Evolutionary conservation across 2,329 filamentous ascomycete species (phyloP), one percentile per base, ranked within the genome.

Genomic region (Botrytis fragariae): DNA sequence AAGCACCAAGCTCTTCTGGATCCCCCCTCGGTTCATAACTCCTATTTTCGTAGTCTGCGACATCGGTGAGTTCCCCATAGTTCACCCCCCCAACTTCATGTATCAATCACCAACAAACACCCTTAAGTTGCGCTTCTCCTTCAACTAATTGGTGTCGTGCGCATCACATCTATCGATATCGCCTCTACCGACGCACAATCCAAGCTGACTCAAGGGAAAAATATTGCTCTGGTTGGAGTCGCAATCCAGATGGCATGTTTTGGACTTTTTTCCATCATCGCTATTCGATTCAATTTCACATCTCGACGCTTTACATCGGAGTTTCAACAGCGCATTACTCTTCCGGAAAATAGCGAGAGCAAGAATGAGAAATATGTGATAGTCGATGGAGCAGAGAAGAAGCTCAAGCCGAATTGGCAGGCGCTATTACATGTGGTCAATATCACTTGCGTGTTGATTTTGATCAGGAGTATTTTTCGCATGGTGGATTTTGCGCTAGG

Each of bases 1-100:
- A 51, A 51, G 22, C 10, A 51, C 22, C 48, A 51, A n/a, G 48
- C 48, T 51, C 4, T 10, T 51, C 48, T 51, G 48, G 48, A 51
- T 14, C 4, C 48, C 25, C 10, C 48, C 22, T 51, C 48, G 25
- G 10, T 51, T 51, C 48, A n/a, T 51, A 14, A n/a, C 25, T 12
- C 48, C 10, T n/a, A n/a, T 51, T 51, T 51, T 14, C 25, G 48
- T 51, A 51, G 6, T n/a, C 22, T 14, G 22, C 48, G 25, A 51
- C 1, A n/a, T 51, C 22, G 22, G 48, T n/a, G 1, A 51, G 25
- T 14, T 6, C 1, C 48, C n/a, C 12, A 6, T 4, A 14, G 0
- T 51, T 4, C 0, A n/a, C 3, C 10, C 22, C 22, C 4, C 48
- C n/a, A 51, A 12, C 4, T n/a, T 6, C 10, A 51, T 51, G 10